Evolutionary conservation across 1,284 basidiomycete genomes (phyloP), one percentile per base, ranked within the genome.

Genomic region (Sporisorium scitamineum): DNA sequence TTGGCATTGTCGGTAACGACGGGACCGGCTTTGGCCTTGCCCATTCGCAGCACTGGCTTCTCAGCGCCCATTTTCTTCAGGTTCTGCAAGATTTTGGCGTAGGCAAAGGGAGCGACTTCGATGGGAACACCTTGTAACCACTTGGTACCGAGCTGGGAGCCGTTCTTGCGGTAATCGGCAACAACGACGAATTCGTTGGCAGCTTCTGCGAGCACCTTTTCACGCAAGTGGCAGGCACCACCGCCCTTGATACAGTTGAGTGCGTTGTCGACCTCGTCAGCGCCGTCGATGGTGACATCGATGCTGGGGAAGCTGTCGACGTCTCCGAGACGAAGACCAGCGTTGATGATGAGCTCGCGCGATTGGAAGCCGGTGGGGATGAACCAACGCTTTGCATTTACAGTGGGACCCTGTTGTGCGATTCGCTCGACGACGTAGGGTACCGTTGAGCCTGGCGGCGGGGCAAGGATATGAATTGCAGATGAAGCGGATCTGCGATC

Each of bases 181-280:
- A 99, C 96, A 52, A 98, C 89, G 84, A 98, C 88, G 88, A 96
- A 98, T 48, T 80, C 61, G 79, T 90, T 90, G n/a, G 97, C 95
- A 20, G 94, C 94, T 86, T 98, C 96, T 14, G 85, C 95, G 20
- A 99, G 89, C 3, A 99, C 95, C 87, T 99, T 99, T 87, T 99
- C 97, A 39, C 95, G 90, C 37, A 99, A 87, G 81, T 99, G 97
- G 86, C 96, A 98, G 1, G 95, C 96, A 11, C 96, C 96, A 62
- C 96, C 96, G 14, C 96, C 96, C 87, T 99, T 99, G 88, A 99
- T 96, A 70, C 93, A 93, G 87, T 99, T 97, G 59, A 99, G 88
- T 42, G 91, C 87, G 45, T 88, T 86, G 86, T 98, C 95, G 34
- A 97, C 94, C 86, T 98, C 96, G 80, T 99, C 96, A 1, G 96